Base-by-base conservation (phyloP, 169 alveolate genomes). In the Ichthyophthirius multifiliis region DNA sequence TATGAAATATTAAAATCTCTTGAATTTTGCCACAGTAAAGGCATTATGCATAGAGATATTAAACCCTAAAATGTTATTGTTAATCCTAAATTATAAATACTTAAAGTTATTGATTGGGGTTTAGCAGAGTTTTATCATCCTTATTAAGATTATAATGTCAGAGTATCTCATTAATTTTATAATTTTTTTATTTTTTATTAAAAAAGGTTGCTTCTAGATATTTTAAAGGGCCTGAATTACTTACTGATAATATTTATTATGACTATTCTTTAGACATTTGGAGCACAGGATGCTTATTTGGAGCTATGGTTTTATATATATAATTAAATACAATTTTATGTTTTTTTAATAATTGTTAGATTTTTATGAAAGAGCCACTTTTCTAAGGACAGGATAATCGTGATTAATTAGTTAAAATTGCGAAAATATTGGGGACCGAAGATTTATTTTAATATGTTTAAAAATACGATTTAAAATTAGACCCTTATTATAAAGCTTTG, bases 261-360 rank as follows among this genome's bases (percentile, higher is more conserved):
- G 92, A 91, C 44, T 88, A 91, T 77, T 62, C 87, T 34, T 43
- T 88, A 30, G 95, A 90, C 65, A 75, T 90, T 55, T 90, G 95
- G 95, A 45, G 91, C n/a, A 43, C 82, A 16, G 93, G 94, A 3
- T 90, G 94, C 74, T 78, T 78, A 82, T 80, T 90, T 32, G 90
- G 93, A 15, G 91, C 90, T 18, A 84, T 90, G 83, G 85, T 90
- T 3, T 87, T 87, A 71, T 63, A 84, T 39, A 82, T 80, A 76
- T 73, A 84, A 74, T 15, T 7, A 99, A 98, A 5, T 92, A 96
- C 87, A 90, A 94, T 31, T 92, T 96, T 74, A 93, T 92, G 45
- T 81, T 75, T 39, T 74, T 31, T 27, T 43, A 12, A 6, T 73
- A 41, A 32, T 5, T 5, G 93, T 94, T 75, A 89, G 95, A 79